A percentile compares a stretch with the other conserved stretches of the same genome.
phyloP scores from a whole-genome alignment of 192 early-diverging fungal genomes.

The Helicostylum pulchrum region DNA sequence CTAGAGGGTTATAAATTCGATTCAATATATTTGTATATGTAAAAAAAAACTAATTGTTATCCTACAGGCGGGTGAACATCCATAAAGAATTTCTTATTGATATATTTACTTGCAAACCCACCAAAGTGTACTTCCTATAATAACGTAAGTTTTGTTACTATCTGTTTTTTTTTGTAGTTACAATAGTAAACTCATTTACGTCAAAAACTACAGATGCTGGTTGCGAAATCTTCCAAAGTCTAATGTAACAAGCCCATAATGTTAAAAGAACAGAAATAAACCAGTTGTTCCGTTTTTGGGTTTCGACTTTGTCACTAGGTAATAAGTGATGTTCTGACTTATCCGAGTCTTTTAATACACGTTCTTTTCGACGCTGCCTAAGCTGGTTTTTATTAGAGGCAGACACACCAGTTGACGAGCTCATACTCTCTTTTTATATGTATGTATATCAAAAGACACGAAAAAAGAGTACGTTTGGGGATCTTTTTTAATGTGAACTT shows the following conservation, averaged over 20 bases:
- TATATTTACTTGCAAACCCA: slow-evolving; percentile 87
- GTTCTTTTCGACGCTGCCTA: no score
- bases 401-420: no score
- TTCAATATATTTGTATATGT: not conserved
- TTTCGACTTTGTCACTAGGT: no score
- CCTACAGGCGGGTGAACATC: slow-evolving; percentile 95
- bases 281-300: not conserved
- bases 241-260: slow-evolving; percentile 32
- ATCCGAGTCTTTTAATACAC: no score
- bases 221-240: slow-evolving; percentile 40
- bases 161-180: not conserved
- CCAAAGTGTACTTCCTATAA: slow-evolving; percentile 99
- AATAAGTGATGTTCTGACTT: no score
- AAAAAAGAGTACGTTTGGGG: no score
- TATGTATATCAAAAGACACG: no score
- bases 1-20: slow-evolving; percentile 3
- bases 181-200: not conserved
- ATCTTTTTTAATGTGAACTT: no score
- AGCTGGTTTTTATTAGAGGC: no score
- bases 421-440: no score
- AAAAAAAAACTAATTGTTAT: slow-evolving; percentile 31
- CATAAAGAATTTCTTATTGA: slow-evolving; percentile 86
- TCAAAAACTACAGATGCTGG: slow-evolving; percentile 43
- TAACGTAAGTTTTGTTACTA: slow-evolving; percentile 32
- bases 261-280: slow-evolving; percentile 19